Evolutionary conservation across 768 basidiomycete genomes (phyloP).

Genomic region (Neoboletus subvelutipes): DNA sequence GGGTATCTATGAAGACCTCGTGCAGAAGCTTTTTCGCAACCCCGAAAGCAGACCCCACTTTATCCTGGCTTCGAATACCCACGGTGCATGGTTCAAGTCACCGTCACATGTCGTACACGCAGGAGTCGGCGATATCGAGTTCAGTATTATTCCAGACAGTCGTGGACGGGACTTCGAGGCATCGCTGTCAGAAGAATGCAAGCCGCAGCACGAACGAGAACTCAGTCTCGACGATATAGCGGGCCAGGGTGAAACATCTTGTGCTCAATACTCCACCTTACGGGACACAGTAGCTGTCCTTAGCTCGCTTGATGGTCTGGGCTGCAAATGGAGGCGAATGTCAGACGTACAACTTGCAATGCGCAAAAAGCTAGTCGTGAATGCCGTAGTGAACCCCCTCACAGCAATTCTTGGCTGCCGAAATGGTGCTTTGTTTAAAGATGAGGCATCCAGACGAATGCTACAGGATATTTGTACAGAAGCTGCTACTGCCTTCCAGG

Average conservation of each 20-base stretch:
- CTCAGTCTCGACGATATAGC: slow-evolving; percentile 57
- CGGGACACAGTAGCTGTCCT: slow-evolving; percentile 69
- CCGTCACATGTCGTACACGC: slow-evolving; percentile 63
- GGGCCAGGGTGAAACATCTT: slow-evolving; percentile 32
- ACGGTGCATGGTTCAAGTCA: slow-evolving; percentile 65
- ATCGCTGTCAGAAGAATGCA: slow-evolving; percentile 38
- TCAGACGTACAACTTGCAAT: slow-evolving; percentile 64
- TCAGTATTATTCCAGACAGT: slow-evolving; percentile 76
- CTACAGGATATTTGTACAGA: slow-evolving; percentile 64
- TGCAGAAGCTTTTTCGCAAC: slow-evolving; percentile 68
- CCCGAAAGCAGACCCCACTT: slow-evolving; percentile 77
- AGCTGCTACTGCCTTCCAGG: slow-evolving; percentile 58
- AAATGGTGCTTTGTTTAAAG: slow-evolving; percentile 70
- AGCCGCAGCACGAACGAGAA: slow-evolving; percentile 37
- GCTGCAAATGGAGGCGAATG: slow-evolving; percentile 63
- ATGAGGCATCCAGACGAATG: slow-evolving; percentile 44
- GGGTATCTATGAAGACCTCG: slow-evolving; percentile 82
- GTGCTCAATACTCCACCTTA: slow-evolving; percentile 55
- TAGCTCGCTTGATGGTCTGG: slow-evolving; percentile 52
- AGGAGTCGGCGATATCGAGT: slow-evolving; percentile 68
- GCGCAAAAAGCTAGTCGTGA: slow-evolving; percentile 79
- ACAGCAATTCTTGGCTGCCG: slow-evolving; percentile 77
- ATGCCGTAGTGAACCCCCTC: slow-evolving; percentile 81
- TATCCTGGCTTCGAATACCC: slow-evolving; percentile 78
- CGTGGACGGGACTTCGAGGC: slow-evolving; percentile 63